Conservation (phyloP, 1,139 yeast genomes). For the Saccharomyces hybrid region DNA sequence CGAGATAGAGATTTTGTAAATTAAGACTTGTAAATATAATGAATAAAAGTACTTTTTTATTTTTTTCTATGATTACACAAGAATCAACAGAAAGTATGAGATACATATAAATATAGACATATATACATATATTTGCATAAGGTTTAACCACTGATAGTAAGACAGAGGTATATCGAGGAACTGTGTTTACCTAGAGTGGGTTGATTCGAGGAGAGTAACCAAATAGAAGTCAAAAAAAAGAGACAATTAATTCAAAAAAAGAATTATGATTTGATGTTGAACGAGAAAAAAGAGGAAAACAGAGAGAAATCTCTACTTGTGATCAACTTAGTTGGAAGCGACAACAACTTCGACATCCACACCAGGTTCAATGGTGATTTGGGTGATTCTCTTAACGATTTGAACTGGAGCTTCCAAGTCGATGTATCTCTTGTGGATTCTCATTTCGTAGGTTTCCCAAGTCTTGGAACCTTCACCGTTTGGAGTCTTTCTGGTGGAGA, state of each 20-base stretch:
- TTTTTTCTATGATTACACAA: background rate
- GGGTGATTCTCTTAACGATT: constrained; percentile 92
- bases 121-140: constrained; percentile 2
- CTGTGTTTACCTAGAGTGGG: constrained; percentile 35
- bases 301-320: background rate
- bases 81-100: constrained; percentile 3
- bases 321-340: constrained; percentile 28
- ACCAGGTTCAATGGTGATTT: constrained; percentile 80
- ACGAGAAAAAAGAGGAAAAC: constrained; percentile 1
- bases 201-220: constrained; percentile 7
- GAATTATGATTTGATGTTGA: background rate
- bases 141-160: constrained; percentile 32
- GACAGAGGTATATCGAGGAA: constrained; percentile 33
- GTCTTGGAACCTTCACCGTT: constrained; percentile 99
- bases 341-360: constrained; percentile 52
- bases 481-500: constrained; percentile 99
- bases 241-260: constrained; percentile 1
- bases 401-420: constrained; percentile 97
- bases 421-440: constrained; percentile 99
- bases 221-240: background rate
- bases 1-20: constrained; percentile 19
- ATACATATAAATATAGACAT: background rate
- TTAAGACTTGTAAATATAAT: constrained; percentile 5
- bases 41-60: background rate
- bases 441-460: constrained; percentile 99